A percentile compares a stretch with the other conserved stretches of the same genome.
Evolutionary conservation across 2,329 filamentous ascomycete species (phyloP).

Genomic region (Ascochyta lentis): DNA sequence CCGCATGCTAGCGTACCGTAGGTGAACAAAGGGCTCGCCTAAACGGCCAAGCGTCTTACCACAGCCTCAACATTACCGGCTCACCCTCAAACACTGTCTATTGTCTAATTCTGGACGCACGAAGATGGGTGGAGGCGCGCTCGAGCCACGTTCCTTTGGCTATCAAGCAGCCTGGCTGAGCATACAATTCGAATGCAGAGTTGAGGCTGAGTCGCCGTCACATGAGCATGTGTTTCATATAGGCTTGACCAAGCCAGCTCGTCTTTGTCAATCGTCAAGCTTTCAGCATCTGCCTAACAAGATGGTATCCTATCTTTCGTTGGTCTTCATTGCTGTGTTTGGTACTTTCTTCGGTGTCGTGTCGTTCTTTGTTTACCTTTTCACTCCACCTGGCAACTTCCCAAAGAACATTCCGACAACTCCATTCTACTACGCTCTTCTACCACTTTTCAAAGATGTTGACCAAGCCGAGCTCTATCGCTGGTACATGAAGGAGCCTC

Average conservation of each 20-base stretch:
- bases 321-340: slow-evolving; percentile 31
- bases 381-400: slow-evolving; percentile 36
- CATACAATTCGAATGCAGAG: slow-evolving; percentile 18
- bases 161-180: slow-evolving; percentile 18
- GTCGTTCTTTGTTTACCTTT: slow-evolving; percentile 35
- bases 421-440: slow-evolving; percentile 54
- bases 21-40: slow-evolving; percentile 18
- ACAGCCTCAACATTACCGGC: slow-evolving; percentile 19
- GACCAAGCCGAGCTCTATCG: slow-evolving; percentile 54
- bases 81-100: slow-evolving; percentile 22
- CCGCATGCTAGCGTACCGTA: slow-evolving; percentile 15
- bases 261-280: slow-evolving; percentile 1
- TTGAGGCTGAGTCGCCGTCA: slow-evolving; percentile 14
- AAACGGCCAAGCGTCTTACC: slow-evolving; percentile 14
- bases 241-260: slow-evolving; percentile 15
- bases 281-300: slow-evolving; percentile 7
- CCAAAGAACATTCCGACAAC: slow-evolving; percentile 52
- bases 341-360: slow-evolving; percentile 23
- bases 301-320: slow-evolving; percentile 34
- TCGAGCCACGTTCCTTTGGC: slow-evolving; percentile 18
- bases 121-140: slow-evolving; percentile 11
- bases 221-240: slow-evolving; percentile 23
- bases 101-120: slow-evolving; percentile 27
- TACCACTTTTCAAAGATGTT: slow-evolving; percentile 52
- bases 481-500: slow-evolving; percentile 49